These are phyloP conservation scores for Debaryomyces coudertii DNA, from an alignment of 1,139 yeast species.

Conservation along the genomic window DNA sequence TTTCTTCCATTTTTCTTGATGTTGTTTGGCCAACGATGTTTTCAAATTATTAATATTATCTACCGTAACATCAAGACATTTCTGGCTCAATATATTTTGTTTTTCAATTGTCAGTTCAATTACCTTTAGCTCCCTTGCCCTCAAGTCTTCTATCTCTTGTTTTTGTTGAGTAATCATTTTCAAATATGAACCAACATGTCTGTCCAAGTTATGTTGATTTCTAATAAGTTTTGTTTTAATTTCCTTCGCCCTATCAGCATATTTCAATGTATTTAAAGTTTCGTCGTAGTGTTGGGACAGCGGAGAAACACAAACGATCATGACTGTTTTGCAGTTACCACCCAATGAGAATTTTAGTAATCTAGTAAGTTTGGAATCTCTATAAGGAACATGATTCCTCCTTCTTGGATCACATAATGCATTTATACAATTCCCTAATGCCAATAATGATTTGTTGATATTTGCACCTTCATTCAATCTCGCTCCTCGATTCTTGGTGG, in stretches of 20 bases:
- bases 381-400: slow-evolving; percentile 78
- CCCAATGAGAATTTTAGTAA: slow-evolving; percentile 88
- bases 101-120: slow-evolving; percentile 38
- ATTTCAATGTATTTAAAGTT: slow-evolving; percentile 84
- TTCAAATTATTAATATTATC: slow-evolving; percentile 45
- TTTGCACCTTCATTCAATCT: slow-evolving; percentile 89
- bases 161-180: slow-evolving; percentile 86
- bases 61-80: slow-evolving; percentile 40
- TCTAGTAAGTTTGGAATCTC: slow-evolving; percentile 88
- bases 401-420: slow-evolving; percentile 79
- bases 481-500: slow-evolving; percentile 81
- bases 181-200: slow-evolving; percentile 86
- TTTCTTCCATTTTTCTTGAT: slow-evolving; percentile 49
- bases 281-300: slow-evolving; percentile 87
- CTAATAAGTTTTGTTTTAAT: slow-evolving; percentile 80
- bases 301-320: slow-evolving; percentile 94
- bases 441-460: slow-evolving; percentile 82
- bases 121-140: slow-evolving; percentile 53
- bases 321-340: slow-evolving; percentile 91
- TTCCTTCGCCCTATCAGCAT: slow-evolving; percentile 89
- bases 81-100: slow-evolving; percentile 33
- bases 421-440: slow-evolving; percentile 91
- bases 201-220: slow-evolving; percentile 74
- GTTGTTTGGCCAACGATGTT: slow-evolving; percentile 41
- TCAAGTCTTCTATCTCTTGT: slow-evolving; percentile 71